phyloP scores from a whole-genome alignment of 179 eudicot genomes.

The Dionaea muscipula region DNA sequence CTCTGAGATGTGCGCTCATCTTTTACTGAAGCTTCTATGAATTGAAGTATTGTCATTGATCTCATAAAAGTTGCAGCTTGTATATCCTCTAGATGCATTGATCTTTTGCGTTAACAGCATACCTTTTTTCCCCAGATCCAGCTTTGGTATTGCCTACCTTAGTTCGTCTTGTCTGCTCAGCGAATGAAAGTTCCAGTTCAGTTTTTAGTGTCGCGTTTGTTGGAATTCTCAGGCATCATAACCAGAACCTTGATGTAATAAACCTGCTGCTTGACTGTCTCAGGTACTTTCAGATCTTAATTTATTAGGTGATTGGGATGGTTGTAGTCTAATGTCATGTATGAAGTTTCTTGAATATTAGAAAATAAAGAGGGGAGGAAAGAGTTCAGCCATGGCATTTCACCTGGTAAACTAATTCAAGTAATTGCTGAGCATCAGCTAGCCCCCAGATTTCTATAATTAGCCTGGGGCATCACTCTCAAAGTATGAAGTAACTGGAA shows the following conservation, averaged over 20 bases:
- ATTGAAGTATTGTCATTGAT: too few relatives aligned
- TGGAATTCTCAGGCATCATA: slow-evolving; percentile 37
- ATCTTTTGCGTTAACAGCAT: not conserved
- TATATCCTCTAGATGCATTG: not conserved
- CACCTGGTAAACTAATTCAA: too few relatives aligned
- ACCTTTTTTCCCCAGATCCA: slow-evolving; percentile 38
- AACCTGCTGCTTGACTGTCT: slow-evolving; percentile 47
- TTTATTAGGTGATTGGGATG: not conserved
- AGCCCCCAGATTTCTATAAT: too few relatives aligned
- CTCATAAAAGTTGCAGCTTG: not conserved
- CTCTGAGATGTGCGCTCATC: too few relatives aligned
- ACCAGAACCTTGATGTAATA: slow-evolving; percentile 35
- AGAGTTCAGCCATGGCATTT: too few relatives aligned
- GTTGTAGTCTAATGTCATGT: not conserved
- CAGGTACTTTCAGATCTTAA: slow-evolving; percentile 28
- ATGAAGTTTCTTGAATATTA: not conserved
- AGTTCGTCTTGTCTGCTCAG: slow-evolving; percentile 30
- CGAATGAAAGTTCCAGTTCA: slow-evolving; percentile 21
- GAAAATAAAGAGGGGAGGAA: too few relatives aligned
- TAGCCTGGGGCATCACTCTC: too few relatives aligned
- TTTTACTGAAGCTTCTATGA: too few relatives aligned
- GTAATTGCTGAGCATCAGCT: too few relatives aligned
- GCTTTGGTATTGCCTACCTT: slow-evolving; percentile 40
- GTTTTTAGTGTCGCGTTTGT: slow-evolving; percentile 31
- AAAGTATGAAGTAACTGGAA: too few relatives aligned